Evolutionary conservation across 768 basidiomycete species (phyloP), one percentile per base, ranked within the genome.

Genomic region (Scleroderma bovista): DNA sequence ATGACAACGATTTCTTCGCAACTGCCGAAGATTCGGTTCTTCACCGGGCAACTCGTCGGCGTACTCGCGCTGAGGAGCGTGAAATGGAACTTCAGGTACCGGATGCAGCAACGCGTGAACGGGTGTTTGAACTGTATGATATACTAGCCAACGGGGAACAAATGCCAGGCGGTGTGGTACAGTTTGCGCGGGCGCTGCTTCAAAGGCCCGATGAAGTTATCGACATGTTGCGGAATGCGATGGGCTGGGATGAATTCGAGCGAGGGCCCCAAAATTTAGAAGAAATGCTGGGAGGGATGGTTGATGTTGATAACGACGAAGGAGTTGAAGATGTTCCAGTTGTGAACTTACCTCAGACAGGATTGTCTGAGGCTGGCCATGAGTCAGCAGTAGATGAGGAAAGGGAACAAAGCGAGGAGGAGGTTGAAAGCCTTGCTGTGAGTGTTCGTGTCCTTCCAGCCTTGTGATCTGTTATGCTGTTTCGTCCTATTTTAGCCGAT

Each of bases 1-100:
- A 96, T 67, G 76, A 92, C 53, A 69, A 75, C 3, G 65, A 64
- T n/a, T 96, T 93, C 68, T 94, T 97, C 70, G 69, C 66, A 15
- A 79, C 80, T 2, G 70, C 75, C 3, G 82, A 83, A 46, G 83
- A 85, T 54, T 48, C 78, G 44, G 62, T 71, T 17, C 8, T 33
- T 15, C 16, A 2, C 39, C 24, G 40, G 12, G 65, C 67, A 37
- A 52, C 65, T 37, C 67, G 74, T 44, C 72, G 70, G 37, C 62
- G 77, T 48, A 69, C 71, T 16, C 77, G 61, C 15, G 58, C 66
- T 33, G 76, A 81, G n/a, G 76, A 75, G 52, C 66, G 84, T 29
- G 52, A 72, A 33, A 62, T 87, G 47, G 81, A 76, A 50, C 72
- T 72, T 48, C 61, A 85, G 41, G 70, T 87, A 11, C 81, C 81